Evolutionary conservation across 192 early-diverging fungal genomes (phyloP).

Genomic region (Coemansia sp.): DNA sequence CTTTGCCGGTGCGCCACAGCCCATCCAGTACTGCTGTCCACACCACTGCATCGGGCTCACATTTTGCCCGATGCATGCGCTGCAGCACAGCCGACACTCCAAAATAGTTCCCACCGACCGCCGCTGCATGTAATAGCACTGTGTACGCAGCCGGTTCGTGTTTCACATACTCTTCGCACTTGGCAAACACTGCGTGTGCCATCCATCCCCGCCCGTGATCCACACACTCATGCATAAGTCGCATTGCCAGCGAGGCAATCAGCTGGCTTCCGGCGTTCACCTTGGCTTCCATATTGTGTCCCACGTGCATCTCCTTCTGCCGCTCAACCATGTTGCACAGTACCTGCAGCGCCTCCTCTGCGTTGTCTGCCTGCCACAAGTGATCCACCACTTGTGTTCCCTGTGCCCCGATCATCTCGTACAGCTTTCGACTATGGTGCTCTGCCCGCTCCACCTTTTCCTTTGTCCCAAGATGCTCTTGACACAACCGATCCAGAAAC

Average conservation of each 20-base stretch:
- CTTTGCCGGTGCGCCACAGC: constrained; percentile 16
- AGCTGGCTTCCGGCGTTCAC: background rate
- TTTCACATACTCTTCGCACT: constrained; percentile 9
- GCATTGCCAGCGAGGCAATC: constrained; percentile 13
- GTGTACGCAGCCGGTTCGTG: constrained; percentile 18
- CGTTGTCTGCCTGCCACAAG: too few species aligned
- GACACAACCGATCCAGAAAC: constrained; percentile 6
- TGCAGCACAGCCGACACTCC: constrained; percentile 4
- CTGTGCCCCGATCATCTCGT: too few species aligned
- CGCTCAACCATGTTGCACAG: too few species aligned
- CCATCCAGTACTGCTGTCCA: constrained; percentile 34
- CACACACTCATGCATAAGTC: constrained; percentile 18
- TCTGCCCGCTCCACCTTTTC: background rate
- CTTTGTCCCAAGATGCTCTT: background rate
- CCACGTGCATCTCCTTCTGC: too few species aligned
- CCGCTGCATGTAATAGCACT: constrained; percentile 13
- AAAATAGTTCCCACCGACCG: constrained; percentile 5
- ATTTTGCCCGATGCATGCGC: constrained; percentile 10
- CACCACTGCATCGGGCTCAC: constrained; percentile 15
- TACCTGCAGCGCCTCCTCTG: too few species aligned
- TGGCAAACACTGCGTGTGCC: constrained; percentile 9
- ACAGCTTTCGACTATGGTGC: background rate
- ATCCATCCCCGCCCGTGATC: background rate
- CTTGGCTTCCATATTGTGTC: too few species aligned
- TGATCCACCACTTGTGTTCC: too few species aligned